Evolutionary conservation across 2,329 filamentous ascomycete genomes (phyloP).

Genomic region (Talaromyces amestolkiae): DNA sequence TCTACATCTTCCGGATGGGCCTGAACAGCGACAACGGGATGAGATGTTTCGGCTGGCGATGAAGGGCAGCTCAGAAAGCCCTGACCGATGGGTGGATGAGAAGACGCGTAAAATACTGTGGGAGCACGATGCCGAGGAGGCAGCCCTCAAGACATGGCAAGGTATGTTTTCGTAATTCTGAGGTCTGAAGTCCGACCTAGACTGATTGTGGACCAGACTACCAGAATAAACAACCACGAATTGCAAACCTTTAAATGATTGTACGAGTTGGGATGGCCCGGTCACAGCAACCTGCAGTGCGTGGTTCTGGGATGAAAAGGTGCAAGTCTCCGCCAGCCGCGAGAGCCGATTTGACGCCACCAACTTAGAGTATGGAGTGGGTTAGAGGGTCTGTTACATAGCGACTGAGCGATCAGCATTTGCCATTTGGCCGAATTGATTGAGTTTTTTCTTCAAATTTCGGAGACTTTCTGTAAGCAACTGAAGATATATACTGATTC

Average conservation of each 20-base stretch:
- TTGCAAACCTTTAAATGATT: slow-evolving; percentile 22
- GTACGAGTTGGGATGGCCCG: neutral
- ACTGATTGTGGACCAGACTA: neutral
- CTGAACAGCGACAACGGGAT: slow-evolving; percentile 44
- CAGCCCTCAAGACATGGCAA: slow-evolving; percentile 31
- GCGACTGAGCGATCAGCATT: neutral
- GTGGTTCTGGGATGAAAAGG: neutral
- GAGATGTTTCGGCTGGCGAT: slow-evolving; percentile 31
- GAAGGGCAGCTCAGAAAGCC: slow-evolving; percentile 33
- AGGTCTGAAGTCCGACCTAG: neutral
- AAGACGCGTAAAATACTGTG: slow-evolving; percentile 56
- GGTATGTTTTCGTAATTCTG: slow-evolving; percentile 13
- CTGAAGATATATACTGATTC: no score
- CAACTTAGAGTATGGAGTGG: neutral
- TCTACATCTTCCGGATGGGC: slow-evolving; percentile 40
- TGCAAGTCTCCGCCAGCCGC: neutral
- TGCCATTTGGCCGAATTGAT: neutral
- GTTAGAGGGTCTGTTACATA: neutral
- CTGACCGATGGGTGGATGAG: slow-evolving; percentile 65
- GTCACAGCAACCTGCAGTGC: no score
- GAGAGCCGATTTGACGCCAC: neutral
- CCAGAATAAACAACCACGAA: neutral
- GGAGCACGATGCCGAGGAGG: slow-evolving; percentile 39
- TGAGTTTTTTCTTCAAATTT: neutral
- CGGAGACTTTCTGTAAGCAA: neutral